Base-by-base conservation (phyloP, 495 filamentous ascomycete genomes). In the Daldinia caldariorum region DNA sequence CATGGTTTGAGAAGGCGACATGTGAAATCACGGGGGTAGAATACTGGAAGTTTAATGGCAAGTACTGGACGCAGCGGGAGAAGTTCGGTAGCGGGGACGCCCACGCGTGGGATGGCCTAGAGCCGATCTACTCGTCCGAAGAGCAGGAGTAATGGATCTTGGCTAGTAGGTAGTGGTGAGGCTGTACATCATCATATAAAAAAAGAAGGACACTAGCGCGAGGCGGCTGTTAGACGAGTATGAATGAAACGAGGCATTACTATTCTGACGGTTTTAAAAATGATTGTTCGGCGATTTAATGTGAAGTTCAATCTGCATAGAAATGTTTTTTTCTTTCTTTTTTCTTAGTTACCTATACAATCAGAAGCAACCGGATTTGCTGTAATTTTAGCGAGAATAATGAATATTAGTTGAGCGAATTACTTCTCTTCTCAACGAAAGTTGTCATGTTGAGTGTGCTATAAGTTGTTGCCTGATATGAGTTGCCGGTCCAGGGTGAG, bases 11-110 rank as follows among this genome's bases (percentile, higher is more conserved):
- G 63, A 92, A 89, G 80, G 83, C 80, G 12, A 83, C 77, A 70
- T 93, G 91, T 79, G 84, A 90, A 50, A 79, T 92, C 29, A 98
- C 94, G 13, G 94, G 95, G 1, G 92, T 97, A 79, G 88, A 91
- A 70, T 96, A 90, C 81, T 99, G 95, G 95, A 82, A 88, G 58
- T 94, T 92, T 71, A 94, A 89, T 73, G 92, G 89, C 4, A 86
- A 92, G 77, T 99, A 99, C 77, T 99, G 95, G 95, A 79, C 82
- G 63, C 85, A 86, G 72, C 83, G 92, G 59, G 81, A 87, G 49
- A 78, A 79, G 74, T 89, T 86, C 58, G 87, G 81, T 8, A 74
- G 70, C 14, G 84, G 82, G 20, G 81, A 83, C 18, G 59, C 74
- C 13, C 66, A 67, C 31, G 82, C 74, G 26, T 87, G 84, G 84